Evolutionary conservation across 2,329 filamentous ascomycete genomes (phyloP), one percentile per base, ranked within the genome.

Genomic region (Nemania sp.): DNA sequence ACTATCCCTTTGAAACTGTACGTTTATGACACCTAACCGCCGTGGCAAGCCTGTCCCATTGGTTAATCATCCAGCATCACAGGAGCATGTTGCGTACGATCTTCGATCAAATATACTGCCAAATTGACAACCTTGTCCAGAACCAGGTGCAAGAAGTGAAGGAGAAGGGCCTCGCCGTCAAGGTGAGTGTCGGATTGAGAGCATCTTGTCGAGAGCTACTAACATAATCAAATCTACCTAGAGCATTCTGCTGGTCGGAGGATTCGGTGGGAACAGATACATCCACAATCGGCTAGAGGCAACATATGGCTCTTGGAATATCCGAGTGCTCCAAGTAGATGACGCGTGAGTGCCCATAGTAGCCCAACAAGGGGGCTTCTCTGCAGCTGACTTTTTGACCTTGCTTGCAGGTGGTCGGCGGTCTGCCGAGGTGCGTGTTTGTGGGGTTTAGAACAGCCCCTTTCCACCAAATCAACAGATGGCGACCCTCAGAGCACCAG

Each of bases 101-200:
- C 20, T 47, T 47, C 43, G 43, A 47, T 15, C 43, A 47, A 7
- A 47, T 47, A 47, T 47, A 47, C 43, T 47, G 43, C 43, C 18
- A 47, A 3, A 47, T 47, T 15, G 43, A 47, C 43, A 8, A 22
- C n/a, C 43, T 47, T 47, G 43, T 47, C 3, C 43, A 47, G 20
- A 20, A 47, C 3, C 43, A 47, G 43, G 43, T 47, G n/a, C 43
- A 24, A 24, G 43, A 47, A 24, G 43, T 47, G 18, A 10, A 47
- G 43, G 43, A 47, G 11, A 47, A 47, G 43, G 20, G 22, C 18
- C 43, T 47, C 43, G 20, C 6, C 20, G 43, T 47, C 43, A 47
- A 47, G 43, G 43, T 47, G 3, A 47, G 43, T 22, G 18, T 5
- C 43, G 4, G 11, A 11, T 41, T 41, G 38, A 18, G 15, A 41